Evolutionary conservation across 2,329 filamentous ascomycete species (phyloP).

Genomic region (Pestalotiopsis fici): DNA sequence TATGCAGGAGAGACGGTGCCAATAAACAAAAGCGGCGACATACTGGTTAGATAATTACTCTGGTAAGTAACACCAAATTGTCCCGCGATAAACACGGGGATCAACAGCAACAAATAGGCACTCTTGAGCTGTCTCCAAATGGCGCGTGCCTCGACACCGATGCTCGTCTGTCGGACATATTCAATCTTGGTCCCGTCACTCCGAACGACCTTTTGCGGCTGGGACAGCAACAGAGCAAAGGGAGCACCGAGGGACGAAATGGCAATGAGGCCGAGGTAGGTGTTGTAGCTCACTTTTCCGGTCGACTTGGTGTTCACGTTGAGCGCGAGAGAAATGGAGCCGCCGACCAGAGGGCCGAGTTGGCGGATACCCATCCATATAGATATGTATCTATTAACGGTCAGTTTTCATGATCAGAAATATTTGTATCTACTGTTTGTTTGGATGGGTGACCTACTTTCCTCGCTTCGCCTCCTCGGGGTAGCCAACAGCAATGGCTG

Average conservation of each 20-base stretch:
- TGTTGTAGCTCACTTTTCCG: conserved; percentile 3
- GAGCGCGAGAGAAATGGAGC: not conserved
- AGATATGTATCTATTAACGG: not conserved
- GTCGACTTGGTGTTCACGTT: conserved; percentile 1
- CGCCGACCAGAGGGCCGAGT: not conserved
- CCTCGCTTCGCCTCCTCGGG: conserved; percentile 1
- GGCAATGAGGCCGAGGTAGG: not conserved
- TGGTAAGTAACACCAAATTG: conserved; percentile 4
- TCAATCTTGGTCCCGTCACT: conserved; percentile 2
- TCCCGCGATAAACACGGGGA: not conserved
- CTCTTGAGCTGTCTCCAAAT: conserved; percentile 2
- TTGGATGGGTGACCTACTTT: not conserved
- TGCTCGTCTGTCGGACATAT: not conserved
- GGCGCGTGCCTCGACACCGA: not conserved
- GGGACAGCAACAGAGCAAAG: not conserved
- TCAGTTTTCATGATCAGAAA: not conserved
- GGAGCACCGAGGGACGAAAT: not conserved
- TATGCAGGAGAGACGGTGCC: too few species aligned
- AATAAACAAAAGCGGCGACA: not conserved
- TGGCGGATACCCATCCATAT: conserved; percentile 2
- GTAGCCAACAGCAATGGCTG: conserved; percentile 2
- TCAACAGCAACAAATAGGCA: not conserved
- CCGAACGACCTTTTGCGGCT: not conserved
- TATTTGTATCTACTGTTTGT: not conserved
- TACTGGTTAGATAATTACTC: not conserved